Evolutionary conservation across 495 filamentous ascomycete species (phyloP), one percentile per base, ranked within the genome.

Genomic region (Aspergillus olivimuriae): DNA sequence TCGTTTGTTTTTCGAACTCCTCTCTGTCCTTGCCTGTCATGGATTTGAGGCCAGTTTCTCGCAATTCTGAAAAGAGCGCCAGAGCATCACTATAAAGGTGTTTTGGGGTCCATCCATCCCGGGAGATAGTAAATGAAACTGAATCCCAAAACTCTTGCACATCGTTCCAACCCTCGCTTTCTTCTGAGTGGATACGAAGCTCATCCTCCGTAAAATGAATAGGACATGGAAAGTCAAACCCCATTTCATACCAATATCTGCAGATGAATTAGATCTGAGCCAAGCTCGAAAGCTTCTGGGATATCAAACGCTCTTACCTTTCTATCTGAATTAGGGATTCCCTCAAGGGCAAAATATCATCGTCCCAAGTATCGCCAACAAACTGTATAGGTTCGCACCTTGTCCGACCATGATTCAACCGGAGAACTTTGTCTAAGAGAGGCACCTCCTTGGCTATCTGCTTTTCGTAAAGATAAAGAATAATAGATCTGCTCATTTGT

Each of bases 91-190:
- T 19, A 37, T 53, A 50, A 16, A 39, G 34, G 33, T 56, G 14
- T n/a, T 44, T 17, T 12, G 46, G 24, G 3, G 50, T 52, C 53
- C 55, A 60, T 40, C 61, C 38, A 48, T 62, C 44, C 34, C 51
- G 19, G 42, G 58, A 47, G 15, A 54, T 23, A 19, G 50, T 43
- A 45, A 35, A 12, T 38, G 43, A 21, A 42, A 61, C 21, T 15
- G 54, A 39, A 16, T 57, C 34, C 46, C 44, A 58, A 16, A 61
- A 55, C 7, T 57, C 51, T 41, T 55, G 55, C 2, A 58, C 47
- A 19, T 55, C 48, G 26, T 61, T 52, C 50, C 49, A 62, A 24
- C 56, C 50, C 2, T 58, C 43, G 31, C 56, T 49, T 38, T 61
- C 54, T 16, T 51, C 43, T 21, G 41, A 34, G 23, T 61, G 54